Evolutionary conservation across 2,329 filamentous ascomycete genomes (phyloP).

Genomic region (Xylariaceae sp.): DNA sequence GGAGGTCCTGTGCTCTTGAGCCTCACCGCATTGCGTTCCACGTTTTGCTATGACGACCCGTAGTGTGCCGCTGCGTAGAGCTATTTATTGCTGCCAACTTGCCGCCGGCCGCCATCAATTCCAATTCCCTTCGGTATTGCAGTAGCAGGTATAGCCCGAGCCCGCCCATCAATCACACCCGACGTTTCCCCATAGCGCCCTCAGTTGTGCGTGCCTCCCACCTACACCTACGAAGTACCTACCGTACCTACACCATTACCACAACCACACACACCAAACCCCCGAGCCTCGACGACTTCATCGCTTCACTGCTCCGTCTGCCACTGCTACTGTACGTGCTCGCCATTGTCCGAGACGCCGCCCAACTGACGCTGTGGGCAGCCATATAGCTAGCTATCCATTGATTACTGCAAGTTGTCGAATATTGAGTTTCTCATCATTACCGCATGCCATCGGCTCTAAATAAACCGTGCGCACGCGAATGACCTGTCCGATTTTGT

Average conservation of each 20-base stretch:
- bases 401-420: constrained; percentile 1
- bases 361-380: neutral
- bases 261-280: neutral
- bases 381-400: neutral
- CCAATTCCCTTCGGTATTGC: neutral
- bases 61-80: neutral
- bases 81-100: neutral
- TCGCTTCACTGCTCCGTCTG: constrained; percentile 1
- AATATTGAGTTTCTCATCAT: neutral
- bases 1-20: neutral
- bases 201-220: constrained; percentile 4
- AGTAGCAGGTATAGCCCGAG: neutral
- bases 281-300: neutral
- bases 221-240: neutral
- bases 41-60: neutral
- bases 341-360: constrained; percentile 7
- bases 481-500: constrained; percentile 14
- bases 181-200: constrained; percentile 14
- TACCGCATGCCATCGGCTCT: constrained; percentile 9
- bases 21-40: neutral
- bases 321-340: neutral
- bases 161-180: constrained; percentile 14
- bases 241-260: neutral
- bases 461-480: constrained; percentile 14
- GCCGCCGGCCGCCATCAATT: neutral